phyloP scores from a whole-genome alignment of 2,329 filamentous ascomycete genomes.

The Sclerotinia spermophila region DNA sequence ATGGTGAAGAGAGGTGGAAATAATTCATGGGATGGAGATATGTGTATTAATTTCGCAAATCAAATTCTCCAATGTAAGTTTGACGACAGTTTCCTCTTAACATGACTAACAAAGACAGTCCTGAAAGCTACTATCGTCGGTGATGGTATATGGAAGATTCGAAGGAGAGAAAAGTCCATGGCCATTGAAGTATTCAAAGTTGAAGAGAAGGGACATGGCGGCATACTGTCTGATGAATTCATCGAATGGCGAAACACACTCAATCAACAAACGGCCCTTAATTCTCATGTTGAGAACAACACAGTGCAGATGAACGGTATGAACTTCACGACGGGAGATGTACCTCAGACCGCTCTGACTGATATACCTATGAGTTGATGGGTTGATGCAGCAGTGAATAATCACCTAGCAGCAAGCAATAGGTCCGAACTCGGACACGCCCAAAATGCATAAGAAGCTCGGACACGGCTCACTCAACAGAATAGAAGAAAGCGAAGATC shows the following conservation, averaged over 20 bases:
- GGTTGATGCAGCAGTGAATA: background rate
- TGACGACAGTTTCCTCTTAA: background rate
- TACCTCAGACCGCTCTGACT: background rate
- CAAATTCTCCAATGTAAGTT: conserved; percentile 71
- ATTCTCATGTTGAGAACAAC: background rate
- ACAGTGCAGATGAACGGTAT: background rate
- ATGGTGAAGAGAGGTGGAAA: conserved; percentile 65
- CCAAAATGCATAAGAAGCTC: background rate
- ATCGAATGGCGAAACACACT: conserved; percentile 59
- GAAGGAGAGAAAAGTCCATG: conserved; percentile 57
- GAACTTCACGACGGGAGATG: background rate
- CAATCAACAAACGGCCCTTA: background rate
- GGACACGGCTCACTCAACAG: background rate
- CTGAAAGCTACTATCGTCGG: conserved; percentile 57
- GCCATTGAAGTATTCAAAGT: conserved; percentile 71
- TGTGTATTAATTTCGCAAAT: conserved; percentile 86
- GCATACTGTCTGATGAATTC: conserved; percentile 74
- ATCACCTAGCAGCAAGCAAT: conserved; percentile 3
- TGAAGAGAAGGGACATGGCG: conserved; percentile 70
- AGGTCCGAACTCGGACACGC: conserved; percentile 4
- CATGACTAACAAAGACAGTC: conserved; percentile 45
- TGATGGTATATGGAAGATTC: conserved; percentile 77
- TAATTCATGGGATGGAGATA: conserved; percentile 80
- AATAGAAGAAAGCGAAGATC: background rate
- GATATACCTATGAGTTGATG: background rate